Evolutionary conservation across 495 filamentous ascomycete genomes (phyloP), one percentile per base, ranked within the genome.

Genomic region (Podospora conica): DNA sequence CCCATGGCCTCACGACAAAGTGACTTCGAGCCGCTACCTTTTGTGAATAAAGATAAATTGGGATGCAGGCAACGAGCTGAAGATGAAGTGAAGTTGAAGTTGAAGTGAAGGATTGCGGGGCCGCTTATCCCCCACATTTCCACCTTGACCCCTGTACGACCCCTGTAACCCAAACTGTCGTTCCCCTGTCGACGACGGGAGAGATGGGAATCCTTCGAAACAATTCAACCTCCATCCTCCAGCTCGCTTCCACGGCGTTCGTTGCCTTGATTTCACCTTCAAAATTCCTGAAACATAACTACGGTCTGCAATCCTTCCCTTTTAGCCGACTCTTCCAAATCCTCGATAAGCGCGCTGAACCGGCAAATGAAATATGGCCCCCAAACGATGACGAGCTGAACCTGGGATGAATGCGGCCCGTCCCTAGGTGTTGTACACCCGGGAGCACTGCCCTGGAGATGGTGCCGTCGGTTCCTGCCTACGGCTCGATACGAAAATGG

Each of bases 341-440:
- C n/a, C n/a, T n/a, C 53, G 23, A 20, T 11, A 21, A 22, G 24
- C 10, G 55, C 54, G 21, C 54, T 22, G 12, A 24, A 24, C 20
- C 54, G 54, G 54, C 55, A 57, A 28, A 63, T 69, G 55, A 67
- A 66, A 29, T 53, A 65, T n/a, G 33, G 66, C 68, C 66, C 68
- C 66, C 68, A 70, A 61, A 65, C 62, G 25, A 57, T 57, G 25
- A 57, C 55, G 15, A 57, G 55, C 55, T 27, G 18, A 23, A 22
- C 55, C 22, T n/a, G 18, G 55, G 55, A 25, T 15, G 21, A 57
- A 48, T n/a, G 18, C 40, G 40, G 40, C 40, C 40, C 40, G 40
- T 48, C 40, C 40, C 40, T 8, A n/a, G n/a, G n/a, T n/a, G 40
- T 48, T 0, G 40, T 48, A 48, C 40, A 48, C 40, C 40, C 40